Percentiles rank a stretch among this genome's conserved stretches.
Evolutionary conservation across 139 green algal species (phyloP).

Genomic region (Ettlia oleoabundans): DNA sequence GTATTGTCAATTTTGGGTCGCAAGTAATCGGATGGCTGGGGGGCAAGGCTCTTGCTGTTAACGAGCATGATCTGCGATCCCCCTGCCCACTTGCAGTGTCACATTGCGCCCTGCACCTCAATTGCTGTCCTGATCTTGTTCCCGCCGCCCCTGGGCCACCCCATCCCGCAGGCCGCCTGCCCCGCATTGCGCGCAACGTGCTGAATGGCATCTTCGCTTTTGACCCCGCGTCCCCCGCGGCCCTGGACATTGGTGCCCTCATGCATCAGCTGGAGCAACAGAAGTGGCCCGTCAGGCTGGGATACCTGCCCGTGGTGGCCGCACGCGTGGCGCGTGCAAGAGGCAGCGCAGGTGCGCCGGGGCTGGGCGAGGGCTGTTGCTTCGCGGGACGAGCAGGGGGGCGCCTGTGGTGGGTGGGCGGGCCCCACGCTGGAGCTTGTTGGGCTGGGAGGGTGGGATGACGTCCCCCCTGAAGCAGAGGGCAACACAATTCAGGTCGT

Average conservation of each 20-base stretch:
- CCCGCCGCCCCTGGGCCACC: too few species aligned
- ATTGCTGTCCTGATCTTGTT: too few species aligned
- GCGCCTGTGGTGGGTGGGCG: not conserved
- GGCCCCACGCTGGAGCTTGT: too few species aligned
- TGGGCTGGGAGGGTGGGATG: too few species aligned
- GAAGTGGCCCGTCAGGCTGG: constrained; percentile 53
- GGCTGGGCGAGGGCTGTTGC: not conserved
- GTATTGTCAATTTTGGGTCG: too few species aligned
- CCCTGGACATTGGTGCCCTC: constrained; percentile 31
- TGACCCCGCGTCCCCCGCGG: constrained; percentile 58
- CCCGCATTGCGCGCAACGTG: constrained; percentile 71
- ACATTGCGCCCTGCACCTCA: too few species aligned
- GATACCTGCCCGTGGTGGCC: constrained; percentile 49
- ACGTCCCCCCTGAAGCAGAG: too few species aligned
- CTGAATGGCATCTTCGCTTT: constrained; percentile 72
- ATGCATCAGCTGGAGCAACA: constrained; percentile 44
- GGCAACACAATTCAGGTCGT: too few species aligned
- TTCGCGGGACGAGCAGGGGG: not conserved
- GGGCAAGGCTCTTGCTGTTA: too few species aligned
- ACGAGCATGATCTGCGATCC: too few species aligned
- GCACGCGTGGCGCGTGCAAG: not conserved
- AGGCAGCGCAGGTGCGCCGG: not conserved
- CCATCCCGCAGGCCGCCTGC: constrained; percentile 50
- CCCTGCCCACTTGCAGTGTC: too few species aligned
- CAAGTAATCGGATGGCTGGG: too few species aligned